Base-by-base conservation (phyloP, 2,329 filamentous ascomycete genomes). In the Calonectria hawksworthii region DNA sequence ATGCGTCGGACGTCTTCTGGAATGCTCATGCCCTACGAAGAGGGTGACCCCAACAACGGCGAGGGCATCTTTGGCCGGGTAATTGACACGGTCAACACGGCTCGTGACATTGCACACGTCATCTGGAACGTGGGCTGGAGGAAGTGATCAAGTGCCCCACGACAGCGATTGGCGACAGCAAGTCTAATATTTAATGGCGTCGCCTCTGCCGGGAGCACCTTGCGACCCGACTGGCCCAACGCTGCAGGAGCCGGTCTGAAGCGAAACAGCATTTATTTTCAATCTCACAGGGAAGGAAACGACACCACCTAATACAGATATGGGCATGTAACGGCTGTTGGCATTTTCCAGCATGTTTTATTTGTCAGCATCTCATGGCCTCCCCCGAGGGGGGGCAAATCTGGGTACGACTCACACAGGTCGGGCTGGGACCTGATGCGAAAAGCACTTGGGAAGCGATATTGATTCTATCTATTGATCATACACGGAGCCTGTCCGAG, bases 11-110 rank as follows among this genome's bases (percentile, higher is more conserved):
- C 95, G 26, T 89, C 92, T 66, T 97, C 95, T 50, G 96, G 95
- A 79, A 98, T 98, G 95, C 94, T 98, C 80, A 96, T 98, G 94
- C 95, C 95, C 10, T 94, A 93, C 79, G 94, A 96, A 79, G 94
- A 96, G 79, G 92, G 92, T 74, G 94, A 95, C 77, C 87, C 85
- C 83, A 89, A 84, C 61, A 87, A 89, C 75, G 91, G 87, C 81
- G 88, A 90, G 67, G 93, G 94, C 61, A 89, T 98, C 70, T 91
- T 98, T 82, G 94, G 94, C 75, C 92, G 93, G 80, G 93, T 98
- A 65, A 92, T 96, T 83, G 94, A 98, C 86, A 96, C 94, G 80
- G 91, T 94, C 85, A 94, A 94, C 85, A 94, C 92, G 66, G 92
- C 92, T 78, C 91, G 92, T 80, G 92, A 94, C 81, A 94, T 94